Conservation (phyloP, 2,329 filamentous ascomycete species). For the Cercospora brassicicola region DNA sequence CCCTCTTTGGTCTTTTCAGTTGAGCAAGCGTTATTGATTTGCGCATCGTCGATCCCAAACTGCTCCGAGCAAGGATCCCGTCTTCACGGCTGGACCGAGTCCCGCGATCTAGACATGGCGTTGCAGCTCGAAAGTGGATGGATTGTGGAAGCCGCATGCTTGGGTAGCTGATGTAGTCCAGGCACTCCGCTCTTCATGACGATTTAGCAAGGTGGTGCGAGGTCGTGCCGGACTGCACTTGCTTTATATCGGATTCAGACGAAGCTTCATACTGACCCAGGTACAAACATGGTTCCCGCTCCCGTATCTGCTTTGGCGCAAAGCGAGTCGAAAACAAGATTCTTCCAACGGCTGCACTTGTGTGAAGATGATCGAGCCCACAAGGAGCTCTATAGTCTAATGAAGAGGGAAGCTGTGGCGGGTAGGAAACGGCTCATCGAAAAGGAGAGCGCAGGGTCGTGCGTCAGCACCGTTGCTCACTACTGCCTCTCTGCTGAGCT, state of each 20-base stretch:
- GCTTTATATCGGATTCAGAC: background rate
- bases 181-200: conserved; percentile 9
- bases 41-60: conserved; percentile 7
- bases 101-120: conserved; percentile 6
- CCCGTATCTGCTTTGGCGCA: conserved; percentile 39
- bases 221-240: background rate
- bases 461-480: conserved; percentile 9
- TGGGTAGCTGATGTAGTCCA: conserved; percentile 9
- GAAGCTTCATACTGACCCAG: background rate
- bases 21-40: background rate
- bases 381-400: conserved; percentile 43
- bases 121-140: conserved; percentile 6
- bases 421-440: conserved; percentile 44
- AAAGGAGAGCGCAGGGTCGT: conserved; percentile 34
- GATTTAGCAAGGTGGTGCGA: background rate
- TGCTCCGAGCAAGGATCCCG: background rate
- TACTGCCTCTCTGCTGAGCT: background rate
- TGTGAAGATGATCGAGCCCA: conserved; percentile 39
- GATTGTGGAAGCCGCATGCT: conserved; percentile 10
- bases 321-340: conserved; percentile 48
- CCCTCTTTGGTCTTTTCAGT: background rate
- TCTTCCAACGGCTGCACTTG: conserved; percentile 46
- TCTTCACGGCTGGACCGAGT: conserved; percentile 7
- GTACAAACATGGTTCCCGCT: conserved; percentile 30
- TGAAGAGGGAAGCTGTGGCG: conserved; percentile 46